Base-by-base conservation (phyloP, 495 filamentous ascomycete genomes). In the Aspergillus sclerotiicarbonarius region DNA sequence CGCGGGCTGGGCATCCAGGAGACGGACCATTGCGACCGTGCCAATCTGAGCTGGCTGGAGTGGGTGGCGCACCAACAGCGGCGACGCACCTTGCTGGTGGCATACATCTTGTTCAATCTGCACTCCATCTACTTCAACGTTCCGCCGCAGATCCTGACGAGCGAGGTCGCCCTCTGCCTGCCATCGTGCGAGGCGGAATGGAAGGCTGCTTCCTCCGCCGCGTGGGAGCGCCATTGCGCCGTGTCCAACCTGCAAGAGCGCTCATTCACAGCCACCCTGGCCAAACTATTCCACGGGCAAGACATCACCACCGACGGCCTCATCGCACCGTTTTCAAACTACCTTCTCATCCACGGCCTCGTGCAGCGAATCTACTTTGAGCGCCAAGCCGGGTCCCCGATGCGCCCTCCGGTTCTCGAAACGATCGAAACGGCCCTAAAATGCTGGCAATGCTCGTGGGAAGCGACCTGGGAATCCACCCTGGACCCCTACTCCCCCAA, bases 371-470 rank as follows among this genome's bases (percentile, higher is more conserved):
- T 73, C 33, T 74, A 66, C 58, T 49, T 72, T 30, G 21, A 59
- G 6, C 60, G 63, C 21, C 51, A 58, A 55, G 46, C 54, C 4
- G 31, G 59, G 74, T 82, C 7, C 73, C 79, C 20, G 75, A 77
- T 29, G 70, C 52, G 12, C 10, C 8, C 51, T 15, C 15, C 37
- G 2, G 18, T 8, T 18, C 31, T 47, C 3, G 15, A 21, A 19
- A 31, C 30, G 2, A 49, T 83, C 29, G 73, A 75, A 35, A 75
- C 75, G 54, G 82, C 82, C 43, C 66, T 63, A 45, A 16, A 58
- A 16, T 56, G 52, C 53, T 73, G 72, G 72, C 64, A 70, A 43
- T 29, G 12, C 2, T 54, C 46, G 32, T 75, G 72, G 72, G 52
- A 66, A 19, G 51, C 44, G 1, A 62, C 45, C 13, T 51, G 58